Evolutionary conservation across 768 basidiomycete species (phyloP), one percentile per base, ranked within the genome.

Genomic region (Vararia minispora): DNA sequence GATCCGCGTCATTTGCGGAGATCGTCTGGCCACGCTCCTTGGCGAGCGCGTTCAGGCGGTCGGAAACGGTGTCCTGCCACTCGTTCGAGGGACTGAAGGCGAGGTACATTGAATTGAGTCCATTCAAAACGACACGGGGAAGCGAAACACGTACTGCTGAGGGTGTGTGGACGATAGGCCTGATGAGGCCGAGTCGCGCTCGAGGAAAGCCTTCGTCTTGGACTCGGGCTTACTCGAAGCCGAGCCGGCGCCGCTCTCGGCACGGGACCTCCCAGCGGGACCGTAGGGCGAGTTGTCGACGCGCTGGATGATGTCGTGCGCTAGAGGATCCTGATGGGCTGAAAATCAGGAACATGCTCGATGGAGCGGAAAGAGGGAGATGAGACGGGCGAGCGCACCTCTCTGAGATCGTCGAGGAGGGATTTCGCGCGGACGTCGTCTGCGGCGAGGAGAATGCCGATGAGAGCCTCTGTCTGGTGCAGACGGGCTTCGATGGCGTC

Each of bases 401-500:
- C 47, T 6, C 49, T 46, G 6, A 68, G 49, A 42, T 66, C 65
- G 9, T 57, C 54, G 20, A 72, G 49, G 9, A 72, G 48, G 16
- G 58, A 45, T 32, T 57, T 52, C 1, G 68, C 68, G 6, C 60
- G 52, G 16, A 45, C 42, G 37, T 61, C 59, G 13, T 39, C 49
- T 24, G 71, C 67, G 25, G 77, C 67, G 27, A 91, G 65, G 37
- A 92, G 63, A 41, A 89, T 81, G 37, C 88, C 90, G 21, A 94
- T 65, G 28, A 94, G 66, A 0, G 89, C 89, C 56, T 94, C 89
- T 13, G 88, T 86, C 53, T 92, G 86, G 49, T 94, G 90, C 5
- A 94, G 63, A 11, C 87, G 75, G 11, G 84, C 83, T 59, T 94
- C 89, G 49, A 94, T 89, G 21, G 88, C 88, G 52, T 92, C 88